Conservation (phyloP, 2,329 filamentous ascomycete species). For the Arthrobotrys sphaeroides region DNA sequence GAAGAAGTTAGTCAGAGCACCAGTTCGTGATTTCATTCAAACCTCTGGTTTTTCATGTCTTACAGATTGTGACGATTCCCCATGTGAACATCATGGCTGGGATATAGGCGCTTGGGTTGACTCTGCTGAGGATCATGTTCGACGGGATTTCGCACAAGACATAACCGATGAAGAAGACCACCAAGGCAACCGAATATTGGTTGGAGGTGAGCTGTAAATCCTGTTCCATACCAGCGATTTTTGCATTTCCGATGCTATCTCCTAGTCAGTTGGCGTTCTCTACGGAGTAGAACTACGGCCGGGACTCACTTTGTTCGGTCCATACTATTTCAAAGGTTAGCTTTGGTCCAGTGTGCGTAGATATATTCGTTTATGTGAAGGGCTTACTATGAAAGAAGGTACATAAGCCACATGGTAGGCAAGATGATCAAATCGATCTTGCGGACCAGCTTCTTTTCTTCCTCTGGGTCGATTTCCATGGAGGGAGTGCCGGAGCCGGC, state of each 20-base stretch:
- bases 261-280: not conserved
- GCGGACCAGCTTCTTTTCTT: slow-evolving; percentile 57
- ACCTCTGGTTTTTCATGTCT: not conserved
- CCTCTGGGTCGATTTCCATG: slow-evolving; percentile 50
- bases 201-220: slow-evolving; percentile 64
- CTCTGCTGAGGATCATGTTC: slow-evolving; percentile 66
- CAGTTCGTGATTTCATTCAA: not conserved
- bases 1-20: slow-evolving; percentile 2
- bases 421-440: slow-evolving; percentile 59
- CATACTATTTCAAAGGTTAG: slow-evolving; percentile 20
- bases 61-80: slow-evolving; percentile 64
- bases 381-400: slow-evolving; percentile 58
- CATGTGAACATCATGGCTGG: slow-evolving; percentile 67
- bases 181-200: slow-evolving; percentile 66
- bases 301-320: slow-evolving; percentile 53
- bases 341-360: too few species aligned
- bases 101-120: slow-evolving; percentile 66
- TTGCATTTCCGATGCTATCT: slow-evolving; percentile 65
- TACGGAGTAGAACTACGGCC: not conserved
- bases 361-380: too few species aligned
- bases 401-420: slow-evolving; percentile 59
- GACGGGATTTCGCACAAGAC: slow-evolving; percentile 67
- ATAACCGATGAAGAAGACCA: slow-evolving; percentile 68
- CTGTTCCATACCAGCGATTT: slow-evolving; percentile 65
- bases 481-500: slow-evolving; percentile 40